A percentile compares a stretch with the other conserved stretches of the same genome.
Evolutionary conservation across 2,329 filamentous ascomycete genomes (phyloP).

Genomic region (Pseudogymnoascus sp.): DNA sequence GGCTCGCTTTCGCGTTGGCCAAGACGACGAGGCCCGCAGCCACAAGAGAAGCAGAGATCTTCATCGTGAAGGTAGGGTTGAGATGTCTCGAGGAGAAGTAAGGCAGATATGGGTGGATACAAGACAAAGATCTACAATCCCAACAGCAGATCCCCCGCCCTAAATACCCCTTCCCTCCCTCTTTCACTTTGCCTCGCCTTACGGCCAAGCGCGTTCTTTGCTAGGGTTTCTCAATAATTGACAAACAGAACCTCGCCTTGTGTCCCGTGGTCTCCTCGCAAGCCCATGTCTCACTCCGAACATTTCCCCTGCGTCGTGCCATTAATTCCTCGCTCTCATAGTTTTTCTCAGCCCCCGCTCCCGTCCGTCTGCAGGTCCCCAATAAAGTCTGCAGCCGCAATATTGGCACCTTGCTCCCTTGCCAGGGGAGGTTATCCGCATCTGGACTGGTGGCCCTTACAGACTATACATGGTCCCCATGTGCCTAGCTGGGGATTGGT

Average conservation of each 20-base stretch:
- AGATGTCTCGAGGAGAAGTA: not conserved
- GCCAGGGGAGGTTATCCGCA: not conserved
- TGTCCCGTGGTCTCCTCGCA: not conserved
- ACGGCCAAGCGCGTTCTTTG: not conserved
- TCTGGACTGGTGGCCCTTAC: not conserved
- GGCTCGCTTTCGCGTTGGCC: not conserved
- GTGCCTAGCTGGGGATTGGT: not conserved
- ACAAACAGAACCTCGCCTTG: not conserved
- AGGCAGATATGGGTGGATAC: not conserved
- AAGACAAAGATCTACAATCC: not conserved
- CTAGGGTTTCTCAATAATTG: not conserved
- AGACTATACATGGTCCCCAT: not conserved
- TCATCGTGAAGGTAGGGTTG: not conserved
- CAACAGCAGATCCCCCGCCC: slow-evolving; percentile 2
- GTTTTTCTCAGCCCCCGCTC: not conserved
- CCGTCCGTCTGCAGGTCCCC: not conserved
- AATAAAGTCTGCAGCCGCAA: not conserved
- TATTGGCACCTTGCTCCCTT: not conserved
- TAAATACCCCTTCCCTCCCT: not conserved
- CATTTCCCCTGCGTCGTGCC: not conserved
- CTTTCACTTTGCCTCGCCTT: not conserved
- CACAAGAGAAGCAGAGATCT: slow-evolving; percentile 1
- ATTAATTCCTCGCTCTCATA: not conserved
- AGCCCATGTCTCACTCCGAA: not conserved
- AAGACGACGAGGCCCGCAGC: not conserved